Base-by-base conservation (phyloP, 2,329 filamentous ascomycete genomes). In the Huntiella decipiens region DNA sequence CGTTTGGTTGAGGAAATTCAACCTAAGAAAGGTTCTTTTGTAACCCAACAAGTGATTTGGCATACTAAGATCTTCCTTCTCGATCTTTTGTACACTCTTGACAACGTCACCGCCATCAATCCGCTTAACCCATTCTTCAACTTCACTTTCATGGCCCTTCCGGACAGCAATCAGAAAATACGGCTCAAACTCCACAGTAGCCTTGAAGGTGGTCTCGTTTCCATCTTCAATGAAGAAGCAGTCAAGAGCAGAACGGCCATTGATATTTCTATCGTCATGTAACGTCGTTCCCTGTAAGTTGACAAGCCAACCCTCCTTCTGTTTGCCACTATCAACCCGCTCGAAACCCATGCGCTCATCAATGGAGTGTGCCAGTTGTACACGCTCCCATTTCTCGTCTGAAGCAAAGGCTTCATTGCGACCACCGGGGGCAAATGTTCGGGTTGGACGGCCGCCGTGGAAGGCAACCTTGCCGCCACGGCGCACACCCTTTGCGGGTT, bases 31-130 rank as follows among this genome's bases (percentile, higher is more conserved):
- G 1, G 81, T 91, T 55, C 91, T 71, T 54, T 81, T 73, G 61
- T 95, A 92, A 17, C 91, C 92, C 44, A 96, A 69, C 52, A 98
- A 66, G 64, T 98, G 91, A 61, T 98, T 98, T 22, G 91, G 91
- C 79, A 94, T 86, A 51, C 77, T 74, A 53, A 98, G 65, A 61
- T 98, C 91, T 61, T 98, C 92, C 65, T 92, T 95, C 56, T 92
- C 82, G 15, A 94, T 64, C 52, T 76, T 74, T 57, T 73, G 77
- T 37, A 93, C 70, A 43, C 66, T 70, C 66, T 92, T 94, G 43
- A 96, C 72, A 10, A 87, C 68, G 2, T 87, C 88, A 52, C 85
- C 91, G 50, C 75, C 76, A 5, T 75, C 68, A 63, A 92, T 65
- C 61, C 81, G 63, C 76, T 83, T 71, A 52, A 84, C 74, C 85